Evolutionary conservation across 129 eudicot species (phyloP).

Genomic region (Artemisia argyi): DNA sequence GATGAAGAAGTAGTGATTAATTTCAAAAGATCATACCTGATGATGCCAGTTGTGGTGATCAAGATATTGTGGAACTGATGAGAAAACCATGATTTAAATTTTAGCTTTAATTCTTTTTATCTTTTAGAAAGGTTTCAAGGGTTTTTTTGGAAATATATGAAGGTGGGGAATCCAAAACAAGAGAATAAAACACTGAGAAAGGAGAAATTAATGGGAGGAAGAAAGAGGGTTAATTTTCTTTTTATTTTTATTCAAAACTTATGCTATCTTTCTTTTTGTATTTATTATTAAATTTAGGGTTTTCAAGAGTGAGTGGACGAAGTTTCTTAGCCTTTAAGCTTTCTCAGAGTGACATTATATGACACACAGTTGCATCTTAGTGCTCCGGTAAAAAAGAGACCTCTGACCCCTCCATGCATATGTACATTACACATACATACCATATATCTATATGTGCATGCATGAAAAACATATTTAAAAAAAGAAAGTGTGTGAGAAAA

Average conservation of each 20-base stretch:
- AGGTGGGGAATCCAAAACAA: conserved; percentile 53
- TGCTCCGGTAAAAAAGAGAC: conserved; percentile 48
- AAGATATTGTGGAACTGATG: conserved; percentile 64
- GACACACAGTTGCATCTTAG: conserved; percentile 37
- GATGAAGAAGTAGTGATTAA: conserved; percentile 25
- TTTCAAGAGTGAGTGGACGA: conserved; percentile 51
- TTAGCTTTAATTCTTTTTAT: conserved; percentile 35
- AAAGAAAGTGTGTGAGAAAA: conserved; percentile 13
- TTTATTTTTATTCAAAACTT: conserved; percentile 20
- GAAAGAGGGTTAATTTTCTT: conserved; percentile 26
- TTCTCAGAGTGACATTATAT: conserved; percentile 40
- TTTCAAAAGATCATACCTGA: conserved; percentile 48
- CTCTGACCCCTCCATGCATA: conserved; percentile 36
- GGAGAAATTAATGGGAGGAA: conserved; percentile 41
- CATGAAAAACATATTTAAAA: conserved; percentile 13
- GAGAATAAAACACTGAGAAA: conserved; percentile 48
- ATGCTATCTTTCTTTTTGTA: conserved; percentile 45
- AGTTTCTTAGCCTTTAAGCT: conserved; percentile 74
- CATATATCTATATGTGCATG: conserved; percentile 23
- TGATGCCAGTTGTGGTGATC: conserved; percentile 78
- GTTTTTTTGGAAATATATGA: conserved; percentile 65
- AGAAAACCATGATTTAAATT: conserved; percentile 63
- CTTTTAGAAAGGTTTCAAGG: conserved; percentile 58
- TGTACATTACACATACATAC: conserved; percentile 3
- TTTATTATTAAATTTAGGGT: conserved; percentile 61